Conservation (phyloP, 805 yeast species). For the Pichia nakasei region DNA sequence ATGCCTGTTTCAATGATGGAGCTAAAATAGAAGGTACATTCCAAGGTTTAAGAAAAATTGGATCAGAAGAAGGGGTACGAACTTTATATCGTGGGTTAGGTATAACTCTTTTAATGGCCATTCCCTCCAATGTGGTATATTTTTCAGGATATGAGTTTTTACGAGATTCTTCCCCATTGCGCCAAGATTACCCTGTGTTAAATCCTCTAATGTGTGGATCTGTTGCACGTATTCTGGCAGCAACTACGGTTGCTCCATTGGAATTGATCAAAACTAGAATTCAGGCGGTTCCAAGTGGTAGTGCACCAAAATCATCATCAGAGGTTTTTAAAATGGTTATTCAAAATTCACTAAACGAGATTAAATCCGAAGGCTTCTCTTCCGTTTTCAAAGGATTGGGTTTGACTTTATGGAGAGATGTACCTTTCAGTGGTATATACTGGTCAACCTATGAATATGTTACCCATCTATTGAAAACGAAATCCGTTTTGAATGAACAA, state of each 20-base stretch:
- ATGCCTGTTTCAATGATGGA: conserved; percentile 33
- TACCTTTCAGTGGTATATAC: conserved; percentile 91
- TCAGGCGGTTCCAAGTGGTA: conserved; percentile 64
- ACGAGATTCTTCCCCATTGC: conserved; percentile 62
- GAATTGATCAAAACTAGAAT: conserved; percentile 82
- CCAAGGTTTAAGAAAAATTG: conserved; percentile 62
- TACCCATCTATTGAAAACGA: conserved; percentile 21
- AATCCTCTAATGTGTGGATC: conserved; percentile 86
- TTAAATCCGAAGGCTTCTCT: conserved; percentile 46
- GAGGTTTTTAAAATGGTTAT: conserved; percentile 37
- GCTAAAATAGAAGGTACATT: conserved; percentile 53
- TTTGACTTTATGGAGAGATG: conserved; percentile 92
- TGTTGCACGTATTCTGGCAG: conserved; percentile 72
- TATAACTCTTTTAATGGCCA: conserved; percentile 74
- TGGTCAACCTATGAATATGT: conserved; percentile 79
- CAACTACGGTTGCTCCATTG: conserved; percentile 77
- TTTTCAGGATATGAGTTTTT: conserved; percentile 89
- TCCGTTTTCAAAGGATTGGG: conserved; percentile 78
- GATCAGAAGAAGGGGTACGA: conserved; percentile 59
- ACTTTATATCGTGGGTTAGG: conserved; percentile 89
- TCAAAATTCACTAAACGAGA: conserved; percentile 29
- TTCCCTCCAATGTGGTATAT: conserved; percentile 89
- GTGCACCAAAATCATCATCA: conserved; percentile 27
- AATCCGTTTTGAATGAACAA: conserved; percentile 14
- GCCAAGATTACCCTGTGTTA: conserved; percentile 25